These are phyloP conservation scores for Boletellus sp. DNA, from an alignment of 768 basidiomycete genomes.

Conservation along the genomic window DNA sequence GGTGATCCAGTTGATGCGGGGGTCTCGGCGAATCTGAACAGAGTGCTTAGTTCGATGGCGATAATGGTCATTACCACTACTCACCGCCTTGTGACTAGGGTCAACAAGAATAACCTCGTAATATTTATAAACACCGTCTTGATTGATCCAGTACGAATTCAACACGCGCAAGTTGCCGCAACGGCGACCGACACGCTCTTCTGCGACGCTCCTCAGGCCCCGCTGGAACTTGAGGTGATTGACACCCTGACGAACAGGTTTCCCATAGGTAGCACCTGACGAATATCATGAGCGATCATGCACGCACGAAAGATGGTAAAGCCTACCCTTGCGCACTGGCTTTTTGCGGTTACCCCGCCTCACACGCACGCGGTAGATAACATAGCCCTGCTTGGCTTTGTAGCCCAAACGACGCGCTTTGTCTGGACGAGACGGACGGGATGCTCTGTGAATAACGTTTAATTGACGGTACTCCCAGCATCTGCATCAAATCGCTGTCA, in stretches of 20 bases:
- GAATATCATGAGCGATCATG: neutral
- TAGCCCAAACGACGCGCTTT: conserved; percentile 98
- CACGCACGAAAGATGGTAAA: neutral
- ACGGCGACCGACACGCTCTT: conserved; percentile 95
- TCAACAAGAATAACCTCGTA: conserved; percentile 99
- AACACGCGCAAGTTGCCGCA: conserved; percentile 96
- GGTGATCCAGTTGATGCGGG: conserved; percentile 98
- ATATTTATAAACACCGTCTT: conserved; percentile 98
- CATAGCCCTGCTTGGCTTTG: conserved; percentile 99
- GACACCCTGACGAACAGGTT: conserved; percentile 98
- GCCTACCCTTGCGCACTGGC: conserved; percentile 91
- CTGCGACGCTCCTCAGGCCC: conserved; percentile 86
- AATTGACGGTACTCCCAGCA: conserved; percentile 99
- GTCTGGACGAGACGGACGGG: conserved; percentile 97
- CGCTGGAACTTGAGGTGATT: conserved; percentile 99
- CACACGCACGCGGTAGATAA: conserved; percentile 96
- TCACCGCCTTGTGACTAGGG: conserved; percentile 87
- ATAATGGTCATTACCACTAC: conserved; percentile 27
- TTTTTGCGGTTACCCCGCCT: conserved; percentile 99
- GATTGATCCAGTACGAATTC: conserved; percentile 99
- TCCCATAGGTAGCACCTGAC: conserved; percentile 94
- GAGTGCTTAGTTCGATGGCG: conserved; percentile 10
- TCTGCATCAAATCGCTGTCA: conserved; percentile 35
- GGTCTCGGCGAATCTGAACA: conserved; percentile 82
- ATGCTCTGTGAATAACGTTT: conserved; percentile 97